Conservation (phyloP, 331 rosid species). For the Phaseolus coccineus region DNA sequence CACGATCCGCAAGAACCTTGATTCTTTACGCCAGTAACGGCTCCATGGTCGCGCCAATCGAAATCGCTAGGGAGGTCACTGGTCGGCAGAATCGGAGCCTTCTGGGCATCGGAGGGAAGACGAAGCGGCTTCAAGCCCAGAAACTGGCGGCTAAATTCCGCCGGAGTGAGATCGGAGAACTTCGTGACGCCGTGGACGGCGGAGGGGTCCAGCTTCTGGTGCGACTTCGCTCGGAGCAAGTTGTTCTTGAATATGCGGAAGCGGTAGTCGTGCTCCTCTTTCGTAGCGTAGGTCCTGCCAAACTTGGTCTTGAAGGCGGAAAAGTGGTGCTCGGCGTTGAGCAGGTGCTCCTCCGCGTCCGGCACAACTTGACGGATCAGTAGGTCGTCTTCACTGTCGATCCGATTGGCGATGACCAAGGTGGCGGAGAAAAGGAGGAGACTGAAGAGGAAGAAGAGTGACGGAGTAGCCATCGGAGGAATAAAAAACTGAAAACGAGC, state of each 20-base stretch:
- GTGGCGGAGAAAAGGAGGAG: conserved; percentile 51
- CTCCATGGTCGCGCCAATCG: conserved; percentile 91
- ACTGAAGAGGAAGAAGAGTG: conserved; percentile 29
- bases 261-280: conserved; percentile 78
- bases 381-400: conserved; percentile 44
- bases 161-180: conserved; percentile 85
- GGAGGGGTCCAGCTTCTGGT: conserved; percentile 77
- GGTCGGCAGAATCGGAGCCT: conserved; percentile 89
- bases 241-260: conserved; percentile 74
- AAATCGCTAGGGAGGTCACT: conserved; percentile 77
- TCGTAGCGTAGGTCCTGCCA: conserved; percentile 62
- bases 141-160: conserved; percentile 68
- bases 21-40: conserved; percentile 68
- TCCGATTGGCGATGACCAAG: conserved; percentile 36
- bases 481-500: neutral
- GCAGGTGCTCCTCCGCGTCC: conserved; percentile 58
- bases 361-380: conserved; percentile 78
- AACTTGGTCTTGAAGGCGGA: conserved; percentile 69
- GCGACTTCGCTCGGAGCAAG: conserved; percentile 67
- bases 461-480: conserved; percentile 54
- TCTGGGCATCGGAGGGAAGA: conserved; percentile 62
- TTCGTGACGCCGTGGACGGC: conserved; percentile 87
- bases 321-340: conserved; percentile 73
- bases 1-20: conserved; percentile 94
- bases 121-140: conserved; percentile 82